Evolutionary conservation across 2,329 filamentous ascomycete species (phyloP), one percentile per base, ranked within the genome.

Genomic region (Teratosphaeria viscida): DNA sequence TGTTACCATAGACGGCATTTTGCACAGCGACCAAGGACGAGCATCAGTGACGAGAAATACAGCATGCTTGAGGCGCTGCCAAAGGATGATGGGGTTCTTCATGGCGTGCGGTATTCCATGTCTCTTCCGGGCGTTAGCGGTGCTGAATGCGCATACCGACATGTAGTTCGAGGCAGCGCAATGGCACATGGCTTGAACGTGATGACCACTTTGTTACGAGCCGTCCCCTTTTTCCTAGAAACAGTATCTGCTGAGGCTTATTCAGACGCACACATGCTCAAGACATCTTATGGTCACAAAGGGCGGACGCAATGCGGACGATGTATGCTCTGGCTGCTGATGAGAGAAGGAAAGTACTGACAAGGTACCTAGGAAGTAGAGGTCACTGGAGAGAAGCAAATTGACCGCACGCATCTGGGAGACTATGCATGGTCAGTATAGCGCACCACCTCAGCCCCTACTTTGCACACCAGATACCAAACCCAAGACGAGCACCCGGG

Each of bases 141-240:
- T 35, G 29, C 49, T n/a, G 11, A 55, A 12, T 61, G 57, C 55
- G 49, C 55, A 57, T 57, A 23, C 19, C 19, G 43, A 49, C 16
- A 39, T 43, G 60, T 61, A 54, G 58, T 60, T 55, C 56, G 39
- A 57, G 52, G 39, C 59, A 49, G 56, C 34, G 34, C 26, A 27
- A 54, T 16, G 56, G 56, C 58, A 54, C 54, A 55, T 55, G 54
- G 52, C 59, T 57, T 55, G 52, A 58, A 60, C 59, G 52, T 55
- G 57, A 54, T 54, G 23, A 57, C 56, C 35, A 49, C 27, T 57
- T 52, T 49, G 43, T 3, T 6, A 23, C 8, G 43, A 43, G 29
- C 7, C 29, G 29, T 32, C 5, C 7, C 37, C 11, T 5, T 43
- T 2, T 43, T 43, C 37, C 29, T 32, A 4, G 35, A 43, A n/a